These are phyloP conservation scores for Mycoemilia scoparia DNA, from an alignment of 192 early-diverging fungal genomes.

Conservation along the genomic window DNA sequence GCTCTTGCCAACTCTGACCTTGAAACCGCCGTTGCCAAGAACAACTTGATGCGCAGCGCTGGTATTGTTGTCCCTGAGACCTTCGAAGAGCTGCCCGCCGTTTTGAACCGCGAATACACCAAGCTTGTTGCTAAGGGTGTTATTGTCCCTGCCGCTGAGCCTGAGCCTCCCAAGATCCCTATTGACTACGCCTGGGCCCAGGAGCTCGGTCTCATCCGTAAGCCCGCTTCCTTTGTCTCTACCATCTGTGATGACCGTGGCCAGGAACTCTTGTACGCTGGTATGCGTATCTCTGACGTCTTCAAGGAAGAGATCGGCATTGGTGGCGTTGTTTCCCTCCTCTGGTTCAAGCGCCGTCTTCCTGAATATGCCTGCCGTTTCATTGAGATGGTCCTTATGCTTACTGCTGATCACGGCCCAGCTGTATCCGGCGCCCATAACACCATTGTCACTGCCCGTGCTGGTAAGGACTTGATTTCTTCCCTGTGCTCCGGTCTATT, in stretches of 20 bases:
- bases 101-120: conserved; percentile 57
- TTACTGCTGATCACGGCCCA: conserved; percentile 97
- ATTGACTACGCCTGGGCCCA: conserved; percentile 99
- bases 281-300: conserved; percentile 95
- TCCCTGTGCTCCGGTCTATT: conserved; percentile 86
- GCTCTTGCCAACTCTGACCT: conserved; percentile 86
- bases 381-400: conserved; percentile 99
- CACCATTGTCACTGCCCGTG: conserved; percentile 84
- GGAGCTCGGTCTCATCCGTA: conserved; percentile 93
- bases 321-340: conserved; percentile 85
- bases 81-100: conserved; percentile 81
- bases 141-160: conserved; percentile 60
- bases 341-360: conserved; percentile 97
- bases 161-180: conserved; percentile 93
- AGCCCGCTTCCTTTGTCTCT: conserved; percentile 94
- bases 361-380: conserved; percentile 90
- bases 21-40: conserved; percentile 96
- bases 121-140: conserved; percentile 51
- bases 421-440: conserved; percentile 89
- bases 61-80: conserved; percentile 88
- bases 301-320: conserved; percentile 98
- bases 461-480: conserved; percentile 93
- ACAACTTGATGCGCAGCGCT: conserved; percentile 61
- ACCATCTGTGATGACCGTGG: conserved; percentile 99
- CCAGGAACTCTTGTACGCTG: conserved; percentile 94